phyloP scores from a whole-genome alignment of 352 stramenopile genomes.

The Pythium vanterpoolii region DNA sequence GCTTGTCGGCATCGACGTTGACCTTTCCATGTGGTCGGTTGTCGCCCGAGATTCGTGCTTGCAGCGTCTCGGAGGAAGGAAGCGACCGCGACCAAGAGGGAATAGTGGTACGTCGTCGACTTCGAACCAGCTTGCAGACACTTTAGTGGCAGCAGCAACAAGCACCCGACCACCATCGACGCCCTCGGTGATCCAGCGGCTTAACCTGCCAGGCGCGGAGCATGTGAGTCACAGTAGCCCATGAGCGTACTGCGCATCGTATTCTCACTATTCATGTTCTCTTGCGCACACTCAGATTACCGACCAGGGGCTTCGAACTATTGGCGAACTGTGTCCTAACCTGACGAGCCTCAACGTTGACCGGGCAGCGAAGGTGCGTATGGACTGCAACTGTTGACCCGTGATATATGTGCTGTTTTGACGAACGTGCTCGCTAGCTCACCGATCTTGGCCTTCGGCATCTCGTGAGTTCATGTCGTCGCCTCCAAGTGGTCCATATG shows the following conservation, averaged over 20 bases:
- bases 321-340: constrained; percentile 31
- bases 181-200: background rate
- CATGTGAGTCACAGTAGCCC: constrained; percentile 31
- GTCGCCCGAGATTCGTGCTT: constrained; percentile 61
- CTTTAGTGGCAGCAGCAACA: background rate
- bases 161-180: background rate
- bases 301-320: constrained; percentile 35
- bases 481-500: constrained; percentile 51
- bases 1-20: constrained; percentile 47
- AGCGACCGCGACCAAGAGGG: background rate
- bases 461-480: constrained; percentile 44
- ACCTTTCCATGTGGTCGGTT: constrained; percentile 65
- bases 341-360: constrained; percentile 44
- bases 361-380: constrained; percentile 35
- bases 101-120: background rate
- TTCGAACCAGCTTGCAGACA: constrained; percentile 41
- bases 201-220: constrained; percentile 65
- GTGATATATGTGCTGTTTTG: background rate
- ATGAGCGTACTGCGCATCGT: background rate
- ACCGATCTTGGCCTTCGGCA: constrained; percentile 55
- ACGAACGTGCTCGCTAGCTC: constrained; percentile 27
- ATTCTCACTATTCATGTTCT: background rate
- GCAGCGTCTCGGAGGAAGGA: constrained; percentile 27
- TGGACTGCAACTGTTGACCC: background rate
- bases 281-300: constrained; percentile 31